phyloP scores from a whole-genome alignment of 306 rosid species.

The Luffa aegyptiaca region DNA sequence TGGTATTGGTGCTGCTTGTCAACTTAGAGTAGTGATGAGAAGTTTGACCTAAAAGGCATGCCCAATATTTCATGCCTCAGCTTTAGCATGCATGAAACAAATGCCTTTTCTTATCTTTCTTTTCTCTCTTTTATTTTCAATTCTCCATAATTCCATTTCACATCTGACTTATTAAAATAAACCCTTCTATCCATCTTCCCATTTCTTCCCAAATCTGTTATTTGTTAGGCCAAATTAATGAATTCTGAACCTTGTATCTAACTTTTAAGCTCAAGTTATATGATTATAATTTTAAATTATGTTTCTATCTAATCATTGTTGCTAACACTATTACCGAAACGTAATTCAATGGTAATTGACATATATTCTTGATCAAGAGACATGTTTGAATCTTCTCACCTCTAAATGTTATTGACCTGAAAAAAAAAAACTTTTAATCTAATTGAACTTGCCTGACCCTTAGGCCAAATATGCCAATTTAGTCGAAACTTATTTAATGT shows the following conservation, averaged over 20 bases:
- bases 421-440: no score
- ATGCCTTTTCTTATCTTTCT: neutral
- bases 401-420: no score
- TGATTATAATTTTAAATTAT: neutral
- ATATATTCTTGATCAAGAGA: no score
- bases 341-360: no score
- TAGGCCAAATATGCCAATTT: neutral
- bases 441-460: neutral
- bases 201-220: neutral
- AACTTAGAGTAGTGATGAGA: neutral
- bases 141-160: neutral
- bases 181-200: neutral
- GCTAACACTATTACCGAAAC: neutral
- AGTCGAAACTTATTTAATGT: no score
- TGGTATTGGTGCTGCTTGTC: slow-evolving; percentile 7
- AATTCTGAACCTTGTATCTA: neutral
- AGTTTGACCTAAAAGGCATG: neutral
- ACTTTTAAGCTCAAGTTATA: neutral
- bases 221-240: neutral
- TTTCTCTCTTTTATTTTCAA: neutral
- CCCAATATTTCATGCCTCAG: neutral
- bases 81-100: slow-evolving; percentile 7
- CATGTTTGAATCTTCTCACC: no score
- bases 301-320: neutral
- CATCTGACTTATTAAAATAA: neutral